Conservation (phyloP, 176 grass and related monocot species). For the Rhipidocladum racemiflorum region DNA sequence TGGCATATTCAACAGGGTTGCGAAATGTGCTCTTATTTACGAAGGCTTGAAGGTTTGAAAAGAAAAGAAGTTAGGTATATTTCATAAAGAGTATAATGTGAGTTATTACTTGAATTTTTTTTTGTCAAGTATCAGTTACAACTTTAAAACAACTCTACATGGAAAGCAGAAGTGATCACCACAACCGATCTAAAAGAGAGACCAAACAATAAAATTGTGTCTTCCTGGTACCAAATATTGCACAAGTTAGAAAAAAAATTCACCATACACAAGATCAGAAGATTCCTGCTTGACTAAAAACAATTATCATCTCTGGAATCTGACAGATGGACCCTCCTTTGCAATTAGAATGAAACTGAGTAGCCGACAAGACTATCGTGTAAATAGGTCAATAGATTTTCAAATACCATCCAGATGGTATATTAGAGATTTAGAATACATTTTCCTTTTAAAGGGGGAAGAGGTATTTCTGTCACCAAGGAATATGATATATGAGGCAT, state of each 20-base stretch:
- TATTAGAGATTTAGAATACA: background rate
- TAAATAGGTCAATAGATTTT: background rate
- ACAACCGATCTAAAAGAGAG: background rate
- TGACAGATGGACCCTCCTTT: background rate
- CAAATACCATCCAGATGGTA: background rate
- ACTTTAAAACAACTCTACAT: background rate
- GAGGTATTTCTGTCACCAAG: background rate
- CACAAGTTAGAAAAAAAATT: background rate
- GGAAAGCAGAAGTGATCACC: background rate
- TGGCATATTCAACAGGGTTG: background rate
- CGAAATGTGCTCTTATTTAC: background rate
- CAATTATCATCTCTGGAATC: background rate
- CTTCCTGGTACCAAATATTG: background rate
- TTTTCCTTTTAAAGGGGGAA: background rate
- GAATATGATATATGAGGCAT: constrained; percentile 3
- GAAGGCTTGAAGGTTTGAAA: background rate
- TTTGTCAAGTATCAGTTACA: background rate
- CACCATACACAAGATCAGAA: background rate
- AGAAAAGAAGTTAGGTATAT: background rate
- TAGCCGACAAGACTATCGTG: background rate
- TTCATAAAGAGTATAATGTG: background rate
- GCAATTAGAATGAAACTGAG: background rate
- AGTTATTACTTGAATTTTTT: background rate
- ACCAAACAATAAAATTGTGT: no score
- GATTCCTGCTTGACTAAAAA: background rate